These are phyloP conservation scores for Globisporangium carolinianum DNA, from an alignment of 352 stramenopile species.

Conservation along the genomic window DNA sequence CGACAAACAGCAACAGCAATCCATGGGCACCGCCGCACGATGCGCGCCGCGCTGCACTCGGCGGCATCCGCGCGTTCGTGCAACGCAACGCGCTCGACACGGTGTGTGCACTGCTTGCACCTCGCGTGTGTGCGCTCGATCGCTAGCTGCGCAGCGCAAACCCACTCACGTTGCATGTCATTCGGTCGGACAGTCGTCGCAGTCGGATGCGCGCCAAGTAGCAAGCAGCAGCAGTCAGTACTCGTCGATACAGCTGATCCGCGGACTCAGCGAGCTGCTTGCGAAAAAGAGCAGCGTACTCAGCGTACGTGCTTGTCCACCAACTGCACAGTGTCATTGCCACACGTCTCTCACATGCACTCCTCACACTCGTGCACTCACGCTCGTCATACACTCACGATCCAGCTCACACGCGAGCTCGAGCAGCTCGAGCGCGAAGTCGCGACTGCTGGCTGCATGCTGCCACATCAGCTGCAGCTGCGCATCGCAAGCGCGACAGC, in stretches of 20 bases:
- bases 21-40: constrained; percentile 19
- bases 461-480: constrained; percentile 22
- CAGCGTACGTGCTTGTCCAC: constrained; percentile 9
- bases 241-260: constrained; percentile 22
- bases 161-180: neutral
- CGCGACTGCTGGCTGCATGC: constrained; percentile 14
- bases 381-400: too few relatives aligned
- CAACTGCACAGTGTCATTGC: neutral
- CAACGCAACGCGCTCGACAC: constrained; percentile 23
- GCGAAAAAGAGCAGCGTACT: constrained; percentile 16
- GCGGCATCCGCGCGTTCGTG: constrained; percentile 34
- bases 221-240: constrained; percentile 9
- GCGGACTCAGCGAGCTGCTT: constrained; percentile 16
- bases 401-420: constrained; percentile 27
- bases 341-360: neutral
- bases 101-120: neutral
- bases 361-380: neutral
- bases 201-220: neutral
- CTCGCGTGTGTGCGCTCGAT: neutral
- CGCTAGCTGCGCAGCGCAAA: neutral
- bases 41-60: constrained; percentile 20
- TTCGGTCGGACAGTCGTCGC: neutral
- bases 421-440: constrained; percentile 27
- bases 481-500: constrained; percentile 13
- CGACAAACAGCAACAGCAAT: constrained; percentile 18